Evolutionary conservation across 2,329 filamentous ascomycete genomes (phyloP).

Genomic region (Aspergillus eucalypticola): DNA sequence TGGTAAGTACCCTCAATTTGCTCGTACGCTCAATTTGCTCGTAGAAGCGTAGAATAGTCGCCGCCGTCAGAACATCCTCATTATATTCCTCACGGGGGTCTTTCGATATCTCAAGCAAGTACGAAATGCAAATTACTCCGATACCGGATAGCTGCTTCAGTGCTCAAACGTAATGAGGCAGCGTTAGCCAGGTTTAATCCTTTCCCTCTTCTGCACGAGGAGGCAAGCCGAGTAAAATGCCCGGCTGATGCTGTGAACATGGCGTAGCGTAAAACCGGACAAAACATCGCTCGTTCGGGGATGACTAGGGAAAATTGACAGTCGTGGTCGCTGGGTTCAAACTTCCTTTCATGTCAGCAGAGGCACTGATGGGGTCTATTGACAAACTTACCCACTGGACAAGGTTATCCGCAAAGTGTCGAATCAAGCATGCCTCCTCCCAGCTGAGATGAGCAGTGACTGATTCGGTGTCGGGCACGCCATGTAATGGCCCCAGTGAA

Average conservation of each 20-base stretch:
- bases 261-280: constrained; percentile 8
- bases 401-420: constrained; percentile 8
- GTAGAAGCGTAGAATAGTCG: constrained; percentile 58
- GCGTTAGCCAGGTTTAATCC: not conserved
- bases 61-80: constrained; percentile 57
- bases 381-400: not conserved
- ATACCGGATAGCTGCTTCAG: constrained; percentile 6
- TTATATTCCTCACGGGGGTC: constrained; percentile 46
- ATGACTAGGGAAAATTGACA: constrained; percentile 10
- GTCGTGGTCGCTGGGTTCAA: constrained; percentile 10
- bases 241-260: constrained; percentile 10
- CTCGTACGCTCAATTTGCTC: no score
- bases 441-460: constrained; percentile 5
- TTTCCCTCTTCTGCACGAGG: not conserved
- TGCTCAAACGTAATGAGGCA: not conserved
- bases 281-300: constrained; percentile 8
- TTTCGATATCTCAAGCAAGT: constrained; percentile 29
- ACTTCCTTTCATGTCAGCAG: not conserved
- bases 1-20: constrained; percentile 56
- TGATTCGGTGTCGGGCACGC: constrained; percentile 4
- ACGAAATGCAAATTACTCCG: constrained; percentile 12
- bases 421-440: constrained; percentile 9
- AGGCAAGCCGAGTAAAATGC: constrained; percentile 1
- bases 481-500: constrained; percentile 1
- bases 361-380: no score